Percentiles rank a stretch among this genome's conserved stretches.
Evolutionary conservation across 306 rosid genomes (phyloP).

Genomic region (Abrus precatorius): DNA sequence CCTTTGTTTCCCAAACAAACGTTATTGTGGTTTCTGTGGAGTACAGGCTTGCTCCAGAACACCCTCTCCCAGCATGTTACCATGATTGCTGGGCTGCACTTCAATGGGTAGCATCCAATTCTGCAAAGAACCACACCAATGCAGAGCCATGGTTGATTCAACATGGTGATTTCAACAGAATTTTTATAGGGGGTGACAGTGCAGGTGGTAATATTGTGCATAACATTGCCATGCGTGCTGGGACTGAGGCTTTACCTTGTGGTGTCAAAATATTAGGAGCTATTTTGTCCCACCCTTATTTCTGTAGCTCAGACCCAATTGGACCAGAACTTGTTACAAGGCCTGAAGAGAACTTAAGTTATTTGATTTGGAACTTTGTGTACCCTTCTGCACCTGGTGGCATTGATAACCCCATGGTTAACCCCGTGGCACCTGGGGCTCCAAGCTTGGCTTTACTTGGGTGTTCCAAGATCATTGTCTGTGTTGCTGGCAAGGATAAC

Average conservation of each 20-base stretch:
- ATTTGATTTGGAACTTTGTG: conserved; percentile 48
- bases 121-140: neutral
- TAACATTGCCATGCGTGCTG: conserved; percentile 58
- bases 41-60: conserved; percentile 64
- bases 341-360: neutral
- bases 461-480: conserved; percentile 51
- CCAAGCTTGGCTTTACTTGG: conserved; percentile 57
- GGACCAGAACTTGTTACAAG: conserved; percentile 34
- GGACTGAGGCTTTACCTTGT: conserved; percentile 50
- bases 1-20: conserved; percentile 47
- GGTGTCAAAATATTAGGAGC: conserved; percentile 50
- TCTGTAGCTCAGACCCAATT: conserved; percentile 53
- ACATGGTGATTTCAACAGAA: conserved; percentile 46
- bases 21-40: conserved; percentile 61
- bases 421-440: conserved; percentile 52
- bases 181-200: conserved; percentile 70
- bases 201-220: conserved; percentile 69
- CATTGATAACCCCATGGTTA: conserved; percentile 53
- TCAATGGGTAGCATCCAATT: conserved; percentile 52
- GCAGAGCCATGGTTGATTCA: conserved; percentile 61
- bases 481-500: conserved; percentile 50
- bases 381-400: conserved; percentile 54
- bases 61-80: conserved; percentile 56
- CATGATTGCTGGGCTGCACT: conserved; percentile 62
- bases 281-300: conserved; percentile 56